Percentiles rank a stretch among this genome's conserved stretches.
Conservation (phyloP, 495 filamentous ascomycete genomes). For the Parathielavia hyrcaniae region DNA sequence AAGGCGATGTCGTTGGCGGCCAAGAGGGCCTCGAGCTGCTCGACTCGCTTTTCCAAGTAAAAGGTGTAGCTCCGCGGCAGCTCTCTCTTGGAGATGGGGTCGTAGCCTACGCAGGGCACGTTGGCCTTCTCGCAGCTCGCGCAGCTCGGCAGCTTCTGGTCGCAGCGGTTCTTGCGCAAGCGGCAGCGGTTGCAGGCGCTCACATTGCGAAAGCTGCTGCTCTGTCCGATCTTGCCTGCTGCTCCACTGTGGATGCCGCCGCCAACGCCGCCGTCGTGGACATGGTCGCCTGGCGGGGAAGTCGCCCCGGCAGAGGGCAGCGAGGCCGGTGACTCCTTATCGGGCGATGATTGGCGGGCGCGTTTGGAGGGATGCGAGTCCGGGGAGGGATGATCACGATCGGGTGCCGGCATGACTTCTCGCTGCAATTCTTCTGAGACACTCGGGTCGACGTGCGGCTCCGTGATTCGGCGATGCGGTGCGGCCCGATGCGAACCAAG, state of each 20-base stretch:
- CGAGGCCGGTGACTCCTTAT: conserved; percentile 42
- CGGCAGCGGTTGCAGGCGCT: conserved; percentile 92
- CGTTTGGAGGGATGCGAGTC: conserved; percentile 45
- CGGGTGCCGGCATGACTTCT: conserved; percentile 35
- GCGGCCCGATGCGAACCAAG: conserved; percentile 11
- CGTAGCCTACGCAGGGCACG: conserved; percentile 87
- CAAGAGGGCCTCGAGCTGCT: conserved; percentile 75
- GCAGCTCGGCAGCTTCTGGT: conserved; percentile 85
- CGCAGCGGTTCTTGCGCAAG: conserved; percentile 87
- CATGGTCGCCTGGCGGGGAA: conserved; percentile 33
- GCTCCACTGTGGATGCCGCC: neutral
- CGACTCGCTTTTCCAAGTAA: conserved; percentile 81
- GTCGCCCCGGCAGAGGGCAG: conserved; percentile 27
- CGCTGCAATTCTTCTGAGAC: conserved; percentile 16
- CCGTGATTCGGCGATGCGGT: conserved; percentile 13
- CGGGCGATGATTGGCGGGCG: conserved; percentile 44
- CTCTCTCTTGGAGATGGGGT: conserved; percentile 90
- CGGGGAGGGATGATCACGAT: conserved; percentile 41
- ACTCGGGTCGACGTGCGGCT: conserved; percentile 14
- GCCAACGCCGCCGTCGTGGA: conserved; percentile 21
- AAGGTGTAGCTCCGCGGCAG: conserved; percentile 92
- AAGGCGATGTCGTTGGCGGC: conserved; percentile 62
- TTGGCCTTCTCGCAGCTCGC: conserved; percentile 83
- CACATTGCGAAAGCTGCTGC: conserved; percentile 77
- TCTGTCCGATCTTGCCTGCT: conserved; percentile 41